Evolutionary conservation across 2,329 filamentous ascomycete species (phyloP).

Genomic region (Pochonia chlamydosporia): DNA sequence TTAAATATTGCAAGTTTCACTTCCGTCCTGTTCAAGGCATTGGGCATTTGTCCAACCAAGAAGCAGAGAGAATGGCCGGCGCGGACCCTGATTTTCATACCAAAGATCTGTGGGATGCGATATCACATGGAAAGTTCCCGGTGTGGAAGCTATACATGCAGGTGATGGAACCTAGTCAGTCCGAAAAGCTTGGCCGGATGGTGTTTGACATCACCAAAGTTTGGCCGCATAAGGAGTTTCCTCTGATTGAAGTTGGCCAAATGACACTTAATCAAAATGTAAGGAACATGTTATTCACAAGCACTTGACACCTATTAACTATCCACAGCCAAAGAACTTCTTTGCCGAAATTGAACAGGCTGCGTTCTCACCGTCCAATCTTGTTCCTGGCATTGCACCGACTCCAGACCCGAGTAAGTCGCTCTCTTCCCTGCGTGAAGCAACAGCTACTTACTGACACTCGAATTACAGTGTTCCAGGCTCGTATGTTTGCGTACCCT

Average conservation of each 20-base stretch:
- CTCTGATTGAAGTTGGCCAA: slow-evolving; percentile 59
- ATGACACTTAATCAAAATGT: slow-evolving; percentile 63
- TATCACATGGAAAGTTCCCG: slow-evolving; percentile 37
- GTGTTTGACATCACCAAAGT: slow-evolving; percentile 68
- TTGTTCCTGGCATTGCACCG: slow-evolving; percentile 44
- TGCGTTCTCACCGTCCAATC: slow-evolving; percentile 43
- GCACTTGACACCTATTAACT: slow-evolving; percentile 1
- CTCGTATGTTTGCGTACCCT: too few species aligned
- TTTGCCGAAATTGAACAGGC: slow-evolving; percentile 45
- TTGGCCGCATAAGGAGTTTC: slow-evolving; percentile 62
- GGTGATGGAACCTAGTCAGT: slow-evolving; percentile 46
- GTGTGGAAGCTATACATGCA: slow-evolving; percentile 25
- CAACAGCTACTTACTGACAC: too few species aligned
- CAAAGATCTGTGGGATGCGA: slow-evolving; percentile 32
- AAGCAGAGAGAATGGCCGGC: slow-evolving; percentile 29
- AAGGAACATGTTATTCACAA: slow-evolving; percentile 15
- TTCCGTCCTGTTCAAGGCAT: slow-evolving; percentile 41
- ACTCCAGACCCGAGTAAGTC: slow-evolving; percentile 38
- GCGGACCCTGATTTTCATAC: slow-evolving; percentile 46
- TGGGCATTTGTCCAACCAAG: slow-evolving; percentile 34
- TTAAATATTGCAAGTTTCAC: slow-evolving; percentile 44
- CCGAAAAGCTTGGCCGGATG: slow-evolving; percentile 50
- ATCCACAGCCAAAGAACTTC: slow-evolving; percentile 39
- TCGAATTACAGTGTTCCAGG: too few species aligned
- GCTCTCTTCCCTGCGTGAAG: too few species aligned